phyloP scores from a whole-genome alignment of 2,329 filamentous ascomycete genomes.

The Gaeumannomyces tritici region DNA sequence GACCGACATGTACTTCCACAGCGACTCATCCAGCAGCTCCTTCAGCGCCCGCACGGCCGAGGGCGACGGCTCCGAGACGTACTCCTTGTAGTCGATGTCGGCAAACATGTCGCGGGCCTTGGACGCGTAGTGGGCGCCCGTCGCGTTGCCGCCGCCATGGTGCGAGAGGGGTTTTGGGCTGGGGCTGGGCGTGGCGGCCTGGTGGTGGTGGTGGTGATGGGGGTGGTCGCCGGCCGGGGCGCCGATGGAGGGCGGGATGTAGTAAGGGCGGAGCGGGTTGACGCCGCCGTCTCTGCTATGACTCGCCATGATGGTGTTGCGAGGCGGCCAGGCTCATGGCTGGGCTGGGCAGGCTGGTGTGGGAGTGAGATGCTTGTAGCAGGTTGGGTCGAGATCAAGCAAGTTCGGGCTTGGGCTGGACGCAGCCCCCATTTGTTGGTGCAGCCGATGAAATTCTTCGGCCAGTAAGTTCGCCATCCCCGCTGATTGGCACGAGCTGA shows the following conservation, averaged over 20 bases:
- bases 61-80: slow-evolving; percentile 67
- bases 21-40: slow-evolving; percentile 69
- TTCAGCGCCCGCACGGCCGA: slow-evolving; percentile 66
- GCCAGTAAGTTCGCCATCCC: neutral
- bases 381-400: neutral
- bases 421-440: neutral
- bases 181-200: slow-evolving; percentile 20
- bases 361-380: neutral
- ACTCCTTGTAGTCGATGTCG: slow-evolving; percentile 87
- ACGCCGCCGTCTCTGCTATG: slow-evolving; percentile 29
- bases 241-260: slow-evolving; percentile 51
- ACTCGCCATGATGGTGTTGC: slow-evolving; percentile 30
- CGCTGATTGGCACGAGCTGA: neutral
- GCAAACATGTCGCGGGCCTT: slow-evolving; percentile 78
- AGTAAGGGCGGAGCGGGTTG: slow-evolving; percentile 62
- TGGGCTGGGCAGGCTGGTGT: neutral
- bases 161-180: slow-evolving; percentile 33
- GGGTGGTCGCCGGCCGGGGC: slow-evolving; percentile 24
- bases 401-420: neutral
- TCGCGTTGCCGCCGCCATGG: slow-evolving; percentile 28
- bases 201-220: neutral
- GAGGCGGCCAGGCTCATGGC: neutral
- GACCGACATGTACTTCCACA: slow-evolving; percentile 88
- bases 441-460: neutral
- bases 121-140: slow-evolving; percentile 34